phyloP scores from a whole-genome alignment of 176 grass and related monocot species.

The Otatea glauca region DNA sequence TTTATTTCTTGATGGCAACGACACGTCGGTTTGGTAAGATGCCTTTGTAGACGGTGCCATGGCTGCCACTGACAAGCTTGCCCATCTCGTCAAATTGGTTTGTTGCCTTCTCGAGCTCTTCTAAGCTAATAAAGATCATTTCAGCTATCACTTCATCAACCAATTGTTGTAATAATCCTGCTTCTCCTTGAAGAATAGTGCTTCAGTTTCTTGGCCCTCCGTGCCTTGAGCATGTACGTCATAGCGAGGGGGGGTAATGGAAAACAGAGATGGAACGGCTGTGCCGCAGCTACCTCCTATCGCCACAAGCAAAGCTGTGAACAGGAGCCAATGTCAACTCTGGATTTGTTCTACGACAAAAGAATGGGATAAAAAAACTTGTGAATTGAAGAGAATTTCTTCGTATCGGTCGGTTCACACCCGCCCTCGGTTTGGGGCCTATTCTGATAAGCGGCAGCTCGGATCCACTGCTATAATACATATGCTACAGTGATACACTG shows the following conservation, averaged over 20 bases:
- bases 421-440: background rate
- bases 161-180: conserved; percentile 47
- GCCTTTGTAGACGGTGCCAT: conserved; percentile 51
- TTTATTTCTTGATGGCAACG: conserved; percentile 48
- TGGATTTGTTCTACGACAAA: background rate
- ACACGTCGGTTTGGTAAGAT: conserved; percentile 35
- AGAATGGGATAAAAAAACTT: background rate
- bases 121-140: conserved; percentile 40
- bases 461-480: no score
- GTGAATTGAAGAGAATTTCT: background rate
- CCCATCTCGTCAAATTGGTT: conserved; percentile 40
- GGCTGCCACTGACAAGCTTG: conserved; percentile 37
- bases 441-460: no score
- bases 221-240: conserved; percentile 22
- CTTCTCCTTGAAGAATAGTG: conserved; percentile 41
- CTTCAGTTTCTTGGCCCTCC: conserved; percentile 32
- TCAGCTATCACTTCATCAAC: conserved; percentile 36
- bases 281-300: background rate
- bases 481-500: no score
- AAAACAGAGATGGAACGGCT: conserved; percentile 16
- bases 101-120: conserved; percentile 51
- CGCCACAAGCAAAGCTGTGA: conserved; percentile 10
- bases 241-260: background rate
- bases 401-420: background rate
- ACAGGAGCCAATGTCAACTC: background rate